Evolutionary conservation across 2,329 filamentous ascomycete genomes (phyloP).

Genomic region (Zymoseptoria pseudotritici): DNA sequence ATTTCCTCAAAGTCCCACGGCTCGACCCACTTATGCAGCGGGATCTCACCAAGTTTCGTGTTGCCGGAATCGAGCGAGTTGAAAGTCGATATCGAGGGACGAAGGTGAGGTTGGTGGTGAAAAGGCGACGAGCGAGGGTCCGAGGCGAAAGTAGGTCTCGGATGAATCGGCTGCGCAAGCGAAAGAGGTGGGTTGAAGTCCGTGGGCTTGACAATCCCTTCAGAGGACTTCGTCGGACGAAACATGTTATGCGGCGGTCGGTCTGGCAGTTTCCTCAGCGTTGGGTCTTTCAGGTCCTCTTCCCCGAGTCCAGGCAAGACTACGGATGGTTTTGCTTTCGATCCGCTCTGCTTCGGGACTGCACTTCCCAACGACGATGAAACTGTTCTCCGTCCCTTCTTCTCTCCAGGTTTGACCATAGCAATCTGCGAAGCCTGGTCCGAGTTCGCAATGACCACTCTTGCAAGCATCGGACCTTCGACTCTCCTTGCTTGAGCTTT

Average conservation of each 20-base stretch:
- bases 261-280: neutral
- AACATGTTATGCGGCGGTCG: neutral
- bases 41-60: conserved; percentile 44
- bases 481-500: conserved; percentile 1
- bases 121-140: too few relatives aligned
- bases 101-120: neutral
- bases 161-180: too few relatives aligned
- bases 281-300: conserved; percentile 1
- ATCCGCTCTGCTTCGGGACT: neutral
- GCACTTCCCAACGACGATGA: neutral
- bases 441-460: conserved; percentile 25
- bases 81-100: conserved; percentile 32
- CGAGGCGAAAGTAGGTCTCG: too few relatives aligned
- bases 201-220: neutral
- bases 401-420: conserved; percentile 20
- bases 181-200: too few relatives aligned
- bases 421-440: conserved; percentile 22
- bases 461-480: conserved; percentile 20
- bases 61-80: conserved; percentile 40
- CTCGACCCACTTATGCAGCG: conserved; percentile 36
- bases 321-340: neutral
- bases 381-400: conserved; percentile 11
- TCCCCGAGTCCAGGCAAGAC: neutral
- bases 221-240: neutral
- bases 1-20: conserved; percentile 39